These are phyloP conservation scores for Purshia tridentata DNA, from an alignment of 306 rosid genomes.

Conservation along the genomic window DNA sequence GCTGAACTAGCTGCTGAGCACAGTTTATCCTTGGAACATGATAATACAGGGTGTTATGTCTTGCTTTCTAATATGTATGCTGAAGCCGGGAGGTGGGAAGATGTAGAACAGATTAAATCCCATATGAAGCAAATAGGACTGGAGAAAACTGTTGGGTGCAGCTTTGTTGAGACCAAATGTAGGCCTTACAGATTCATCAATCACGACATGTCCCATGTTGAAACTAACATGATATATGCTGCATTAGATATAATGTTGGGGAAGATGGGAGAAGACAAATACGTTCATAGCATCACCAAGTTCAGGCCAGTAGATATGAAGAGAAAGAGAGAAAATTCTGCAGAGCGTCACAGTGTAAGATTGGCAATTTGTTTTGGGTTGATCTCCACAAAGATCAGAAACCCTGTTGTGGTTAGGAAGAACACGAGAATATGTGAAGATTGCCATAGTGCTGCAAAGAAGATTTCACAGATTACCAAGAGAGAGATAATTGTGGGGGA, in stretches of 20 bases:
- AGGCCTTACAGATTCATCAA: slow-evolving; percentile 39
- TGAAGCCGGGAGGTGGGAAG: slow-evolving; percentile 53
- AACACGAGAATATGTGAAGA: slow-evolving; percentile 58
- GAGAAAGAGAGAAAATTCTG: slow-evolving; percentile 30
- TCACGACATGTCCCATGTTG: slow-evolving; percentile 38
- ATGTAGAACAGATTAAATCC: slow-evolving; percentile 36
- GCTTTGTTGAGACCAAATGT: slow-evolving; percentile 38
- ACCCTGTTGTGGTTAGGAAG: slow-evolving; percentile 49
- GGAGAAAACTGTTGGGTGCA: slow-evolving; percentile 36
- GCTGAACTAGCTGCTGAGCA: slow-evolving; percentile 49
- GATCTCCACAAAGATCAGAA: slow-evolving; percentile 48
- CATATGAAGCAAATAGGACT: slow-evolving; percentile 43
- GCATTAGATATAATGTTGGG: slow-evolving; percentile 35
- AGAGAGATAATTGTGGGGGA: slow-evolving; percentile 59
- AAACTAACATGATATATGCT: slow-evolving; percentile 38
- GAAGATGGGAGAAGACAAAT: slow-evolving; percentile 27
- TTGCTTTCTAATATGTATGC: slow-evolving; percentile 61
- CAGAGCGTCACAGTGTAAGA: slow-evolving; percentile 50
- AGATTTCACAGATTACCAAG: slow-evolving; percentile 35
- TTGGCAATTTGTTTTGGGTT: slow-evolving; percentile 58
- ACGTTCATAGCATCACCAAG: slow-evolving; percentile 29
- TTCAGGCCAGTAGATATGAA: slow-evolving; percentile 42
- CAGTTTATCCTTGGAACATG: slow-evolving; percentile 36
- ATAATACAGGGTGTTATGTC: slow-evolving; percentile 51
- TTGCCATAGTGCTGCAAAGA: slow-evolving; percentile 49